These are phyloP conservation scores for Mortierella sp. DNA, from an alignment of 371 early-diverging fungal genomes.

Conservation along the genomic window DNA sequence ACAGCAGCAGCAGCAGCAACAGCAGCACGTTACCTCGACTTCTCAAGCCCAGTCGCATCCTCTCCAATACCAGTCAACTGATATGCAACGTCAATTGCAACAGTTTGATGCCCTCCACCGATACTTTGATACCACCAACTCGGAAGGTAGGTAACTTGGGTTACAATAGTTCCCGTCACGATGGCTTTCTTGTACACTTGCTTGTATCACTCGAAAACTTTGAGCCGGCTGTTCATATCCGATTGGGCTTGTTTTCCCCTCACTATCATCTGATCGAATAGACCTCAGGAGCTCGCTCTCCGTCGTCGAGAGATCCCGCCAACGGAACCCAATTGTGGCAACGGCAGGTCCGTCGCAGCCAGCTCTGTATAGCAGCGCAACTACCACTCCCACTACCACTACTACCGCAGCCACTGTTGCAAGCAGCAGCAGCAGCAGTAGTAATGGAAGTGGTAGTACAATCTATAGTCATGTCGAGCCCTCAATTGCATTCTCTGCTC, in stretches of 20 bases:
- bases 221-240: background rate
- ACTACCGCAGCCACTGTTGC: background rate
- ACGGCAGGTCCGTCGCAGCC: slow-evolving; percentile 14
- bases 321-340: slow-evolving; percentile 28
- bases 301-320: slow-evolving; percentile 33
- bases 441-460: slow-evolving; percentile 2
- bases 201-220: too few relatives aligned
- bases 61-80: slow-evolving; percentile 19
- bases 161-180: too few relatives aligned
- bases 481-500: slow-evolving; percentile 10
- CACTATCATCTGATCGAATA: background rate
- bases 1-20: slow-evolving; percentile 20
- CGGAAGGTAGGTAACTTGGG: slow-evolving; percentile 37
- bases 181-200: too few relatives aligned
- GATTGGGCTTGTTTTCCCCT: background rate
- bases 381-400: background rate
- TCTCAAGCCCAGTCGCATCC: slow-evolving; percentile 20
- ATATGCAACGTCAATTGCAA: slow-evolving; percentile 28
- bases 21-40: slow-evolving; percentile 6
- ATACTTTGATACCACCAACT: slow-evolving; percentile 16
- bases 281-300: slow-evolving; percentile 29
- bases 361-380: background rate
- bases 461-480: slow-evolving; percentile 10
- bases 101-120: slow-evolving; percentile 44
- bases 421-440: too few relatives aligned